Conservation (phyloP, 148 eudicot species). For the Amaranthus cruentus region DNA sequence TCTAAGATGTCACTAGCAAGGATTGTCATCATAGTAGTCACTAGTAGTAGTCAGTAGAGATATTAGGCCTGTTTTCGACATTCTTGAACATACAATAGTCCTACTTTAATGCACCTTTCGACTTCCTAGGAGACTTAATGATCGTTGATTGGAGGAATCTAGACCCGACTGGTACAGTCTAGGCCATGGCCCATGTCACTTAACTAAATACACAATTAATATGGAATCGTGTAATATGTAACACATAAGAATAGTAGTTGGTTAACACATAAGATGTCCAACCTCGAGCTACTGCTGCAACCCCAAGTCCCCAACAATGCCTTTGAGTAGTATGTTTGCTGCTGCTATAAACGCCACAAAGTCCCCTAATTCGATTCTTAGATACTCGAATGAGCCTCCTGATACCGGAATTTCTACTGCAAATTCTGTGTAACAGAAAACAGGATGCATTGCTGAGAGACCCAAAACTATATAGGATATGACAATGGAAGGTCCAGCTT, state of each 20-base stretch:
- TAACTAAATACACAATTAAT: too few species aligned
- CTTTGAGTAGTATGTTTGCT: slow-evolving; percentile 58
- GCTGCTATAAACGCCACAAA: slow-evolving; percentile 64
- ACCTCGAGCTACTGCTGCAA: slow-evolving; percentile 61
- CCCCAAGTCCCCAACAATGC: slow-evolving; percentile 44
- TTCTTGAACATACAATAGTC: too few species aligned
- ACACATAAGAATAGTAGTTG: slow-evolving; percentile 14
- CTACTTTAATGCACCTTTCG: too few species aligned
- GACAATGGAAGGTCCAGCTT: slow-evolving; percentile 69
- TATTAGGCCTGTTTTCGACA: too few species aligned
- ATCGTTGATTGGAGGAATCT: too few species aligned
- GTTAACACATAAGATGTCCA: slow-evolving; percentile 62
- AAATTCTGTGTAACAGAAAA: slow-evolving; percentile 79
- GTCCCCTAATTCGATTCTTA: slow-evolving; percentile 70
- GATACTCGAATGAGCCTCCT: slow-evolving; percentile 71
- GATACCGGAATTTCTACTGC: slow-evolving; percentile 79
- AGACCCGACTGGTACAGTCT: too few species aligned
- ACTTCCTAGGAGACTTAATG: too few species aligned
- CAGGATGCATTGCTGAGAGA: slow-evolving; percentile 74
- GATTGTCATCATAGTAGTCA: too few species aligned
- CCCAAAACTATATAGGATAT: slow-evolving; percentile 61
- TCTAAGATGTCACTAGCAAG: too few species aligned
- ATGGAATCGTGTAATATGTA: too few species aligned
- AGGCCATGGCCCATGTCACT: too few species aligned
- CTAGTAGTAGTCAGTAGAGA: too few species aligned